Conservation (phyloP, 208 protist species). For the Lotmaria passim region DNA sequence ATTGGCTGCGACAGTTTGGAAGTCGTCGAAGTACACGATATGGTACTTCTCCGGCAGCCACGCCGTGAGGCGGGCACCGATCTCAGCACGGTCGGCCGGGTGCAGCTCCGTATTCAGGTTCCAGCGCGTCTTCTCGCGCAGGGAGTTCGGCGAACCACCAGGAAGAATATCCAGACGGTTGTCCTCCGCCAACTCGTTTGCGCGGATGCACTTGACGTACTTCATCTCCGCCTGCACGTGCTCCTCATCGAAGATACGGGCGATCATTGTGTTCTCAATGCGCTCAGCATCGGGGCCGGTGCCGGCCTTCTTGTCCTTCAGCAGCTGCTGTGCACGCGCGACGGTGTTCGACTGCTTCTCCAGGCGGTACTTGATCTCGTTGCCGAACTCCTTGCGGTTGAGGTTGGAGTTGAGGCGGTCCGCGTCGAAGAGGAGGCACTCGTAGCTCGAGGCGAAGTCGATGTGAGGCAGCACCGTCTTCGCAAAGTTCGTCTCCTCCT, state of each 20-base stretch:
- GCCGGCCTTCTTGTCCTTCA: constrained; percentile 63
- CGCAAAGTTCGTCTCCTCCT: constrained; percentile 82
- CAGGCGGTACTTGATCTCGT: constrained; percentile 82
- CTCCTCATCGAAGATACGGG: constrained; percentile 89
- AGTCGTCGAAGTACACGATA: constrained; percentile 91
- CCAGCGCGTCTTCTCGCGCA: constrained; percentile 90
- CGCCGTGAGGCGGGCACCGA: constrained; percentile 76
- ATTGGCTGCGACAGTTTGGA: constrained; percentile 88
- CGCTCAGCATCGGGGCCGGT: constrained; percentile 42
- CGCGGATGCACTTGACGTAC: constrained; percentile 91
- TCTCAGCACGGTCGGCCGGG: constrained; percentile 79
- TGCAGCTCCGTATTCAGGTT: constrained; percentile 88
- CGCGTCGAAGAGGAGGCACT: constrained; percentile 84
- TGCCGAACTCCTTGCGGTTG: constrained; percentile 90
- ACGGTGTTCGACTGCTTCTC: constrained; percentile 91
- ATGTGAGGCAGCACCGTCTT: constrained; percentile 81
- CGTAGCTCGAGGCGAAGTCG: constrained; percentile 85
- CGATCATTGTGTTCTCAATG: constrained; percentile 79
- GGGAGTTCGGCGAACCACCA: constrained; percentile 83
- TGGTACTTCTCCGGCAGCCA: constrained; percentile 93
- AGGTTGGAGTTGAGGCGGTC: constrained; percentile 78
- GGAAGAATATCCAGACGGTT: constrained; percentile 89
- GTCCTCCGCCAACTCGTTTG: constrained; percentile 88
- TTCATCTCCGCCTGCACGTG: constrained; percentile 91
- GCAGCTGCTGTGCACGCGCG: constrained; percentile 80